These are phyloP conservation scores for Citrus hindsii DNA, from an alignment of 345 rosid genomes.

Conservation along the genomic window DNA sequence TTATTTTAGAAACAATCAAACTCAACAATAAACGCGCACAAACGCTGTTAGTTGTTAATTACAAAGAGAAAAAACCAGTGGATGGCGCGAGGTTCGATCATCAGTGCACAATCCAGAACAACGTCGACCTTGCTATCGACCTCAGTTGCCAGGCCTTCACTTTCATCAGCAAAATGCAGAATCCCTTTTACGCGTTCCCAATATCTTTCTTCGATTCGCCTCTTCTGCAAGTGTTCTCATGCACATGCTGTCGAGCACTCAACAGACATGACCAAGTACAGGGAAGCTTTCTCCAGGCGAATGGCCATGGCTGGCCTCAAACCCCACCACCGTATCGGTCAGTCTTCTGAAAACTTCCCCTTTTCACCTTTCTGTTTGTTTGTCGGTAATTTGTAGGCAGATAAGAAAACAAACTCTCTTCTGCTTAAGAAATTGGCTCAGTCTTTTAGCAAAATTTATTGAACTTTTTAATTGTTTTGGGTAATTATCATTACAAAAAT, in stretches of 20 bases:
- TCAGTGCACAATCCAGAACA: conserved; percentile 35
- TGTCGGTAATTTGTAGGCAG: not conserved
- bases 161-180: conserved; percentile 24
- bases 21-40: not conserved
- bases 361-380: conserved; percentile 6
- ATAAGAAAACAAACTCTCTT: not conserved
- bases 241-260: conserved; percentile 22
- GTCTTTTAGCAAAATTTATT: not conserved
- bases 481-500: not conserved
- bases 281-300: conserved; percentile 54
- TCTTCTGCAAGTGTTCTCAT: conserved; percentile 37
- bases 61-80: not conserved
- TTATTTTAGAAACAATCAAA: not conserved
- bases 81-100: conserved; percentile 49
- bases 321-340: conserved; percentile 80
- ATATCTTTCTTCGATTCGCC: conserved; percentile 30
- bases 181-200: conserved; percentile 21
- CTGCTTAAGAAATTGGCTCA: not conserved
- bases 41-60: not conserved
- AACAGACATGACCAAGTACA: conserved; percentile 32
- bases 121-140: conserved; percentile 20
- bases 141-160: conserved; percentile 27
- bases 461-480: not conserved
- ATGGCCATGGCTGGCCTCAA: conserved; percentile 89
- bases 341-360: conserved; percentile 8